Evolutionary conservation across 148 eudicot genomes (phyloP).

Genomic region (Camellia lanceoleosa): DNA sequence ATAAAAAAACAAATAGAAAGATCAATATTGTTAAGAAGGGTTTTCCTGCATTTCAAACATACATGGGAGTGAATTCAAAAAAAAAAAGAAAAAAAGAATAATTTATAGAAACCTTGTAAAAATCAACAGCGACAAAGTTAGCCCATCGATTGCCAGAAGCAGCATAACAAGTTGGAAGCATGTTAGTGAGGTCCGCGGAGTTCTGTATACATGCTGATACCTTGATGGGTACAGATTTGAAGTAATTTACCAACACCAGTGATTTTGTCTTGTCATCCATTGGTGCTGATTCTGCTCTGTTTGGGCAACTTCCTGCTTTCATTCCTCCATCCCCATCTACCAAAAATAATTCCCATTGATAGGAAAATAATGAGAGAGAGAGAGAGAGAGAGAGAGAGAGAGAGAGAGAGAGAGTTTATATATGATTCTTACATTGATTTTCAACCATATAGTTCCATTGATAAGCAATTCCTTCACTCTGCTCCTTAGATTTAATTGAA

Average conservation of each 20-base stretch:
- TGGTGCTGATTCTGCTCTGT: conserved; percentile 53
- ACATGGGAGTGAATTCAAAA: not conserved
- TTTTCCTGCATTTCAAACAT: not conserved
- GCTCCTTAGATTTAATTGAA: conserved; percentile 51
- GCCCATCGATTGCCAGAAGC: conserved; percentile 73
- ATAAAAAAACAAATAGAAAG: not conserved
- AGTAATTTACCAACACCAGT: conserved; percentile 60
- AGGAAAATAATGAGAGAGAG: no score
- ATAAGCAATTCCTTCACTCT: conserved; percentile 43
- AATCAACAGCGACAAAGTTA: conserved; percentile 73
- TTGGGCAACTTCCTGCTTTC: conserved; percentile 51
- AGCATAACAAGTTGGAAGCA: conserved; percentile 52
- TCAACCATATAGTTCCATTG: conserved; percentile 41
- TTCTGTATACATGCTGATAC: conserved; percentile 51
- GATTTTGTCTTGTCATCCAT: conserved; percentile 56
- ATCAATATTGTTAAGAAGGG: not conserved
- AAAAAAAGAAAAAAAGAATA: not conserved
- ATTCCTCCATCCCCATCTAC: conserved; percentile 77
- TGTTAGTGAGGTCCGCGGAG: conserved; percentile 38
- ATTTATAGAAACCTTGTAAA: conserved; percentile 43
- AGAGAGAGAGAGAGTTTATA: no score
- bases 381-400: no score
- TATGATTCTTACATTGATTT: conserved; percentile 45
- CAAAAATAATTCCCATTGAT: no score
- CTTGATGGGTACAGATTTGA: conserved; percentile 43